A percentile compares a stretch with the other conserved stretches of the same genome.
Evolutionary conservation across 1,284 basidiomycete species (phyloP).

Genomic region (Cryptococcus sp.): DNA sequence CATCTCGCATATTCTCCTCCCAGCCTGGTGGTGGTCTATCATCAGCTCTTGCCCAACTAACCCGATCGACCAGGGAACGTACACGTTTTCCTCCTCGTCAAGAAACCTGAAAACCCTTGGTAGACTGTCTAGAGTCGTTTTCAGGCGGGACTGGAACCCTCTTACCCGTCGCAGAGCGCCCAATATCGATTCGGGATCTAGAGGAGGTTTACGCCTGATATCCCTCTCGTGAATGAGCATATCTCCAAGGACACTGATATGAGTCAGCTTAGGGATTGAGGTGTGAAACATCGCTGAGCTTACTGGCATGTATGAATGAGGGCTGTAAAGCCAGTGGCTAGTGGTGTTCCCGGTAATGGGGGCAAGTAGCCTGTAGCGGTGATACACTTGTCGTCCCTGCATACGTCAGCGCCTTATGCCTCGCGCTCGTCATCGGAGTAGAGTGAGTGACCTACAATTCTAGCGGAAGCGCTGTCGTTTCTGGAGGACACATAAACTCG

Average conservation of each 20-base stretch:
- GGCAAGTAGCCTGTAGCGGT: constrained; percentile 15
- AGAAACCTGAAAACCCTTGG: constrained; percentile 19
- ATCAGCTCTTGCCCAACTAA: too few species aligned
- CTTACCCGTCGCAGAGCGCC: constrained; percentile 13
- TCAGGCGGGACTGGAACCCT: constrained; percentile 11
- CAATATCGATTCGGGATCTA: constrained; percentile 18
- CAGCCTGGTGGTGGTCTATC: constrained; percentile 20
- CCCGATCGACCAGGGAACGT: background rate
- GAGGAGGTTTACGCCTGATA: constrained; percentile 14
- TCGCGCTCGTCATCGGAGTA: too few species aligned
- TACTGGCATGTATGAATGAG: constrained; percentile 20
- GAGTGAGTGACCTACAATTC: constrained; percentile 28
- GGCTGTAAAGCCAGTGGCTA: constrained; percentile 23
- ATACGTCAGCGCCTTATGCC: background rate
- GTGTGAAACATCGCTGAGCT: background rate
- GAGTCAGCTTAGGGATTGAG: background rate
- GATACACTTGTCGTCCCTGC: constrained; percentile 22
- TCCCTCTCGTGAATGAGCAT: constrained; percentile 21
- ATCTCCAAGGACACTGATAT: constrained; percentile 23
- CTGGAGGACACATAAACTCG: constrained; percentile 21
- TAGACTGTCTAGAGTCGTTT: constrained; percentile 12
- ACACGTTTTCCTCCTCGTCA: constrained; percentile 2
- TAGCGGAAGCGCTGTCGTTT: constrained; percentile 16
- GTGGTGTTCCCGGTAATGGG: constrained; percentile 11
- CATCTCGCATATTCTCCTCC: constrained; percentile 21